phyloP scores from a whole-genome alignment of 352 stramenopile genomes.

The Hyaloperonospora brassicae region DNA sequence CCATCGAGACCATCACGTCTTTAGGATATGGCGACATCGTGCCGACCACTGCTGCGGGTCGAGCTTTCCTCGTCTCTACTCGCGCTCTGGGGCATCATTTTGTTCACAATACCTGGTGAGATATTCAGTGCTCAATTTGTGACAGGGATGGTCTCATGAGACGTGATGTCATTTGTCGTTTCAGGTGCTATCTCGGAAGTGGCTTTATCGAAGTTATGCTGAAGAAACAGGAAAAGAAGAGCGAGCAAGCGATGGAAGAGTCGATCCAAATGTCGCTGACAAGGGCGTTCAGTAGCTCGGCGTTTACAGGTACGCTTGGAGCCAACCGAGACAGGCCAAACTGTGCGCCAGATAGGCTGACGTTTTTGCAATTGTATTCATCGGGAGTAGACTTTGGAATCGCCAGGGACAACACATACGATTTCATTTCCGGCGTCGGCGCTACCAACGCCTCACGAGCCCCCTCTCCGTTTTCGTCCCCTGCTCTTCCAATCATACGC shows the following conservation, averaged over 20 bases:
- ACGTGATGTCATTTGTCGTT: conserved; percentile 41
- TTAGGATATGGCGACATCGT: conserved; percentile 85
- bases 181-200: conserved; percentile 61
- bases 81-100: conserved; percentile 78
- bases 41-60: conserved; percentile 51
- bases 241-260: conserved; percentile 36
- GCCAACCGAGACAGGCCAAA: background rate
- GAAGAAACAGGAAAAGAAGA: conserved; percentile 60
- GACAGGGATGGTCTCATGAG: background rate
- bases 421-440: conserved; percentile 17
- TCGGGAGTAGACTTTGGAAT: conserved; percentile 23
- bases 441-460: conserved; percentile 17
- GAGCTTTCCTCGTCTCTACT: conserved; percentile 68
- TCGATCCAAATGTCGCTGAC: conserved; percentile 46
- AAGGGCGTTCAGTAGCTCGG: conserved; percentile 38
- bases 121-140: background rate
- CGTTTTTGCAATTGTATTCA: conserved; percentile 18
- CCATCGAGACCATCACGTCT: conserved; percentile 78
- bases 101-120: conserved; percentile 74
- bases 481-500: conserved; percentile 12
- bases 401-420: conserved; percentile 13
- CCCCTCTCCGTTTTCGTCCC: conserved; percentile 16
- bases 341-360: background rate
- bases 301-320: conserved; percentile 16
- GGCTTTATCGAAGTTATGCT: conserved; percentile 82